Evolutionary conservation across 2,329 filamentous ascomycete genomes (phyloP), one percentile per base, ranked within the genome.

Genomic region (Penicillium oxalicum): DNA sequence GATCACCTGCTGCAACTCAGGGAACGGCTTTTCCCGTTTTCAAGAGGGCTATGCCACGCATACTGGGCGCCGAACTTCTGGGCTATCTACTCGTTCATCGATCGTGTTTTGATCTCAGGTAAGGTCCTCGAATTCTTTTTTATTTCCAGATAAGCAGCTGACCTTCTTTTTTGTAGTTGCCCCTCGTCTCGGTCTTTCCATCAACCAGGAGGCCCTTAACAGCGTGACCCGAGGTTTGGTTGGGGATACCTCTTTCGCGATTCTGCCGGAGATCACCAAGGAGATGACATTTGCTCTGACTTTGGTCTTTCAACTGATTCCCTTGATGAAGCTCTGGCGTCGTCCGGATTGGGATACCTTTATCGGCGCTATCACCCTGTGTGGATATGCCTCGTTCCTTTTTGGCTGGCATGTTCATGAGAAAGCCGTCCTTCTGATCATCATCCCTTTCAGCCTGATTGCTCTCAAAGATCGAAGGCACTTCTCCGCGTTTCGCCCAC

Each of bases 341-440:
- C 77, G 79, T 44, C 89, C 90, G 2, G 88, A 82, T 0, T 95
- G 89, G 88, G 87, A 95, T 53, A 86, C 81, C 48, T 97, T 98
- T 65, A 80, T 97, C 37, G 89, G 89, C 3, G 86, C 89, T 0
- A 80, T 95, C 39, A 96, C 91, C 0, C 81, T 97, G 12, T 97
- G 93, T 63, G 93, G 88, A 50, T 98, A 96, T 65, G 87, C 91
- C 0, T 96, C 91, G 0, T 98, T 98, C 72, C 78, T 98, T 8
- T 97, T 97, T 60, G 91, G 93, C 48, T 98, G 91, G 90, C 93
- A 98, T 64, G 93, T 98, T 7, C 93, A 98, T 62, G 93, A 98
- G 66, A 98, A 98, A 70, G 93, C 93, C 1, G 87, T 98, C 49
- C 79, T 98, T 24, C 80, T 97, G 18, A 86, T 97, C 63, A 90